phyloP scores from a whole-genome alignment of 208 protist species.

The Acanthamoeba quina region DNA sequence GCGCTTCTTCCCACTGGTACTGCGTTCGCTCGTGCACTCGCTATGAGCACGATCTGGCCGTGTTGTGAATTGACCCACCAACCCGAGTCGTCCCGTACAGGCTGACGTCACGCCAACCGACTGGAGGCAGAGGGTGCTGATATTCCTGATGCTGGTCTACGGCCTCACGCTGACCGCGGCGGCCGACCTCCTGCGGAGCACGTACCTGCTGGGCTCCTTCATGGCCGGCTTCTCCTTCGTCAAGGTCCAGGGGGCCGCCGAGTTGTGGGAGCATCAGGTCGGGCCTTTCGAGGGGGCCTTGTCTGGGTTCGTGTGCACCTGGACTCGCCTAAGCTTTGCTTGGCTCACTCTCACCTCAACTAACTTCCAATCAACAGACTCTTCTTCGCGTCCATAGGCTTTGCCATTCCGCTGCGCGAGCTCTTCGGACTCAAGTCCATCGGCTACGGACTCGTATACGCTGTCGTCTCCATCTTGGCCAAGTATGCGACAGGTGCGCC shows the following conservation, averaged over 20 bases:
- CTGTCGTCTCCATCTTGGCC: conserved; percentile 48
- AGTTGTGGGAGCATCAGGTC: conserved; percentile 53
- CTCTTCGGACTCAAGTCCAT: conserved; percentile 19
- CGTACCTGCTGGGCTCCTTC: conserved; percentile 71
- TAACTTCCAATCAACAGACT: not conserved
- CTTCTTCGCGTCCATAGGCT: conserved; percentile 70
- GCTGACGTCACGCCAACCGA: not conserved
- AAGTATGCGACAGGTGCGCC: conserved; percentile 39
- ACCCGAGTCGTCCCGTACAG: no score
- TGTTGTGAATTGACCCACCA: no score
- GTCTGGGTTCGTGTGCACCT: not conserved
- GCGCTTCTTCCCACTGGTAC: conserved; percentile 5
- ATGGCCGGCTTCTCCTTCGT: conserved; percentile 67
- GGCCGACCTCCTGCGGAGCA: conserved; percentile 30
- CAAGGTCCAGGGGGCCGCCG: not conserved
- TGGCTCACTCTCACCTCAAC: no score
- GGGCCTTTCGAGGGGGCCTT: conserved; percentile 40
- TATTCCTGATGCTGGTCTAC: conserved; percentile 46
- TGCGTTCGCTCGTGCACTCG: no score
- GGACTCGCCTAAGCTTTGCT: no score
- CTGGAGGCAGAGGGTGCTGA: not conserved
- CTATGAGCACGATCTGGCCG: no score
- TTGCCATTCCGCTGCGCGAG: conserved; percentile 66
- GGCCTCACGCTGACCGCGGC: not conserved
- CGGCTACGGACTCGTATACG: conserved; percentile 14